These are phyloP conservation scores for Ogataea haglerorum DNA, from an alignment of 805 yeast species.

Conservation along the genomic window DNA sequence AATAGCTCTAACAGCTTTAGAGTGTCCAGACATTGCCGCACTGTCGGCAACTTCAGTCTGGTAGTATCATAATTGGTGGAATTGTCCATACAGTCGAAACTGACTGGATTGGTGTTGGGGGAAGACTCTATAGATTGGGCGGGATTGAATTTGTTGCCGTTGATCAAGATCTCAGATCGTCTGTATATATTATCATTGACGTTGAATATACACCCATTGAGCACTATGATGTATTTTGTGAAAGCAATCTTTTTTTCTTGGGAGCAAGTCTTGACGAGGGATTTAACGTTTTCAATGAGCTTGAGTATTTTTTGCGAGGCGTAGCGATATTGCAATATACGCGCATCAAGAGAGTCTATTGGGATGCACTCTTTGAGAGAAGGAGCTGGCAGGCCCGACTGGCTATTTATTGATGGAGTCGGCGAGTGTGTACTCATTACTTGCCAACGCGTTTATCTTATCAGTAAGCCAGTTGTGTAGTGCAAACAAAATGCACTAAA, in stretches of 20 bases:
- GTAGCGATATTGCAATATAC: slow-evolving; percentile 56
- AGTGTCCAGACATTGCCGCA: slow-evolving; percentile 26
- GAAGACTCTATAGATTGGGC: slow-evolving; percentile 39
- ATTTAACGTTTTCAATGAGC: slow-evolving; percentile 33
- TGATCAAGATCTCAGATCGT: slow-evolving; percentile 35
- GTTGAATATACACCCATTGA: slow-evolving; percentile 41
- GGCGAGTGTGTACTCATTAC: slow-evolving; percentile 2
- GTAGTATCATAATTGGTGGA: slow-evolving; percentile 32
- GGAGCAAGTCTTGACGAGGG: slow-evolving; percentile 17
- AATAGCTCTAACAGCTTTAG: slow-evolving; percentile 28
- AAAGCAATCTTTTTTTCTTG: slow-evolving; percentile 31
- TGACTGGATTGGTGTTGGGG: slow-evolving; percentile 33
- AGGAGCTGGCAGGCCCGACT: background rate
- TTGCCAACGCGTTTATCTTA: slow-evolving; percentile 4
- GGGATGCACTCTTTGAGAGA: slow-evolving; percentile 29
- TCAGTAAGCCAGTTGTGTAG: background rate
- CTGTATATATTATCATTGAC: slow-evolving; percentile 38
- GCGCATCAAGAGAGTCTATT: slow-evolving; percentile 51
- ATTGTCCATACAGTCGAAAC: slow-evolving; percentile 35
- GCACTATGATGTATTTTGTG: slow-evolving; percentile 33
- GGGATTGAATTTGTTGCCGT: slow-evolving; percentile 42
- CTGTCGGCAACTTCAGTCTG: slow-evolving; percentile 30
- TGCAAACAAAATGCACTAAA: background rate
- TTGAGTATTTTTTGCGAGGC: slow-evolving; percentile 45
- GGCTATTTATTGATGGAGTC: background rate